Evolutionary conservation across 768 basidiomycete species (phyloP), one percentile per base, ranked within the genome.

Genomic region (Paxillus rubicundulus): DNA sequence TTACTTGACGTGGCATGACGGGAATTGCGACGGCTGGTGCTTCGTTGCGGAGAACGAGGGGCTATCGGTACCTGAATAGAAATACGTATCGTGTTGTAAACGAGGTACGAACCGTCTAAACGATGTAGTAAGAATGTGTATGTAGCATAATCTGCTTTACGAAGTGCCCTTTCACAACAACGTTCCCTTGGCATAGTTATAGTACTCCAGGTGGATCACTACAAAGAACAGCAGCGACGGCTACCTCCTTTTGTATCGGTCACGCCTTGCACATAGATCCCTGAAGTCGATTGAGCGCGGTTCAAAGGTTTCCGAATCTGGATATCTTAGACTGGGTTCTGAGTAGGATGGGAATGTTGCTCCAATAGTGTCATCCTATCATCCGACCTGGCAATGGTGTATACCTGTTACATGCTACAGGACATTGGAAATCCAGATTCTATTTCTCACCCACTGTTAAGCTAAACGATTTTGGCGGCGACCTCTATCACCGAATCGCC

Each of bases 391-490:
- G 36, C 13, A 37, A 16, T 14, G 6, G n/a, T 37, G 16, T 6
- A 24, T 24, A 37, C 2, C n/a, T 41, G 21, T 5, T 30, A 10
- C 9, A 32, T 24, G 36, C 30, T 38, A 46, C 18, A 55, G 56
- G 3, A 18, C 49, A 41, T 40, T 37, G 4, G 7, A 54, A 56
- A 10, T 40, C 30, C 49, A 17, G 30, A n/a, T 36, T 50, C 39
- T 42, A 2, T 53, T 34, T 64, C 43, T 45, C 54, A n/a, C 36
- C 17, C 52, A 21, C 55, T 38, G 41, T 36, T 21, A 20, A 32
- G 21, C 46, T 65, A 69, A 47, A 59, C 67, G 13, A 52, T 52
- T n/a, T 30, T 21, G 20, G 20, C 12, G 10, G 5, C 5, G 1
- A 28, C 34, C 21, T 53, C 52, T 4, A 43, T 5, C 20, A 34